Evolutionary conservation across 345 rosid genomes (phyloP), one percentile per base, ranked within the genome.

Genomic region (Anastatica hierochuntica): DNA sequence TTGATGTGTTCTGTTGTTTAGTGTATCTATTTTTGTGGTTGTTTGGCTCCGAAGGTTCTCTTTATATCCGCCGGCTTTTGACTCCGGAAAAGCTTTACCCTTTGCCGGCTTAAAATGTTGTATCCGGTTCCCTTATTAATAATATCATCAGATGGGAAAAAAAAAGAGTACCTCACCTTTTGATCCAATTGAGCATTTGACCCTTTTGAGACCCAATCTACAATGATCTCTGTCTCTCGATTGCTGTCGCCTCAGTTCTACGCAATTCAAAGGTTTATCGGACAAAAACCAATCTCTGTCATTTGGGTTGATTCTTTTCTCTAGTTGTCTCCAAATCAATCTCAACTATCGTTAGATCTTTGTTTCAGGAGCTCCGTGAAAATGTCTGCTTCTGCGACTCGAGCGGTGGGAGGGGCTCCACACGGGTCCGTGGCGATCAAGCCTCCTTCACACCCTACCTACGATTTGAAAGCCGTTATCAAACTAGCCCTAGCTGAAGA

Each of bases 401-500:
- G 55, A 38, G 63, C 57, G 33, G 31, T 72, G 13, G 64, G 71
- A 38, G 23, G 62, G 35, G 13, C 61, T 36, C 70, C 82, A 2
- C 57, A 54, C 7, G 62, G 58, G 23, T 66, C 85, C n/a, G 44
- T 79, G 77, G 37, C 75, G 10, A 74, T 83, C 50, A 80, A 83
- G 66, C 92, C 94, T 53, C 99, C 99, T 56, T 80, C 78, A 10
- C 97, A 83, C 49, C 95, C 99, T 37, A 83, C 90, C 2, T 88
- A 88, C 67, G 88, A 94, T 74, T 75, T 94, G 64, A 76, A 74
- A 70, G 84, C 78, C 9, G 60, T 77, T 24, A 78, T 94, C 44
- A 80, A 80, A 58, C 79, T 85, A 20, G 83, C 97, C 15, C 74
- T 94, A 10, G 72, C 88, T 34, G 99, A 94, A 69, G 99, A 94